These are phyloP conservation scores for Fonsecaea erecta DNA, from an alignment of 2,329 filamentous ascomycete genomes.

Conservation along the genomic window DNA sequence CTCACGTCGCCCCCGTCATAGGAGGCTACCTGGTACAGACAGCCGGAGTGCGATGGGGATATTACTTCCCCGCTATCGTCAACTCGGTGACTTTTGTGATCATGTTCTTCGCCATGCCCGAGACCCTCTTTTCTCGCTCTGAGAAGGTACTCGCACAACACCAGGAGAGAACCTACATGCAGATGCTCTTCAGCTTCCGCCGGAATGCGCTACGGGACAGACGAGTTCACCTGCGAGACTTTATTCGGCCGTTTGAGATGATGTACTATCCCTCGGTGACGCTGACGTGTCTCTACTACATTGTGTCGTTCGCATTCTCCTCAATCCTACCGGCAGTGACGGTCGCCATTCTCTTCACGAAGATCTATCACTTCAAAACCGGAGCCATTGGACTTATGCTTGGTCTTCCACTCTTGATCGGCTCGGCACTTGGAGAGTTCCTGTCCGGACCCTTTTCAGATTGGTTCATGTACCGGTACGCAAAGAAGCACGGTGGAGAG, in stretches of 20 bases:
- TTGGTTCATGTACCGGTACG: slow-evolving; percentile 29
- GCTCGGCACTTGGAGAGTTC: slow-evolving; percentile 14
- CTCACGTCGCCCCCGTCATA: slow-evolving; percentile 16
- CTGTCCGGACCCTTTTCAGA: slow-evolving; percentile 33
- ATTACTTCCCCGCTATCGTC: slow-evolving; percentile 14
- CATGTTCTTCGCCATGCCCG: slow-evolving; percentile 12
- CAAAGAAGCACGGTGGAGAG: slow-evolving; percentile 29
- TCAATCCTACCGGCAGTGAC: slow-evolving; percentile 2
- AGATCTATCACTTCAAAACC: background rate
- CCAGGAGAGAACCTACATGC: slow-evolving; percentile 14
- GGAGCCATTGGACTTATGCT: slow-evolving; percentile 1
- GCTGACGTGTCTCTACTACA: background rate
- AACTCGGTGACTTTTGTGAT: slow-evolving; percentile 1
- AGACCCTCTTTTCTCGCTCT: slow-evolving; percentile 17
- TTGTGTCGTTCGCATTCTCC: background rate
- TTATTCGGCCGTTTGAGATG: background rate
- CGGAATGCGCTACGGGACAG: slow-evolving; percentile 9
- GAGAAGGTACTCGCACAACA: slow-evolving; percentile 2
- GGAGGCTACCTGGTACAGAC: slow-evolving; percentile 15
- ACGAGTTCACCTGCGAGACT: background rate
- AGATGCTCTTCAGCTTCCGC: slow-evolving; percentile 22
- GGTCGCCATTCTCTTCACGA: slow-evolving; percentile 2
- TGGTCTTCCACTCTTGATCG: slow-evolving; percentile 1
- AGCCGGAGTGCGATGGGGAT: slow-evolving; percentile 1
- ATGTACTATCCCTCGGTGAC: slow-evolving; percentile 1